Base-by-base conservation (phyloP, 768 basidiomycete species). In the Daedaleopsis sinensis region DNA sequence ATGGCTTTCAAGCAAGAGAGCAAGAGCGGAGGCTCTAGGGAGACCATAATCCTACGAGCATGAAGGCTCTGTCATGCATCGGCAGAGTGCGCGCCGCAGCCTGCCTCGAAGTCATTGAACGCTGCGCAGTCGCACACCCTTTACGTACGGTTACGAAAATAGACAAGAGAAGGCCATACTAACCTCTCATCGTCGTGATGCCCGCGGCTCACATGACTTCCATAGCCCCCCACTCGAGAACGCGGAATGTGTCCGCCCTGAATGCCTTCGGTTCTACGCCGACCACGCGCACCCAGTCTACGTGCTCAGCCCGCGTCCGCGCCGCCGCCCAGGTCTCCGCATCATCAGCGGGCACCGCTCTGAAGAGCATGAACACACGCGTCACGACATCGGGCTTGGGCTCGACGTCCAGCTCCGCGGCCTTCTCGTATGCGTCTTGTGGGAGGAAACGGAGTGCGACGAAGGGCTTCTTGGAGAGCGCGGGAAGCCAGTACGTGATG, bases 401-500 rank as follows among this genome's bases (percentile, higher is more conserved):
- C 2, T 55, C 61, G 49, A 83, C 61, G 2, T 65, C 63, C 15
- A 83, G 70, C 0, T 68, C 73, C 0, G 78, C 81, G 0, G 80
- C 74, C 5, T 61, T 56, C 56, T 78, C 78, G 64, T 80, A 83
- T 19, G 75, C 72, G 1, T 66, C 66, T 61, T 83, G 82, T 1
- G 79, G 72, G 6, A 83, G 39, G 69, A 83, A 83, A 5, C 80
- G 77, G 36, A 84, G 70, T 1, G 78, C 79, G 50, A 83, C 63
- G 56, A 77, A 64, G 23, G 71, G 67, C 67, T 81, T 74, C 57
- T 74, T 78, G 39, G 74, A 63, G 43, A 83, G 64, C 9, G 71
- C 67, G 0, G 80, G 80, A 16, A 81, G 75, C 82, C 81, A 82
- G 64, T 77, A 82, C 76, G 80, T 81, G 62, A 83, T 78, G 68